Percentiles rank a stretch among this genome's conserved stretches.
Evolutionary conservation across 805 yeast genomes (phyloP).

Genomic region (Wickerhamomyces bisporus): DNA sequence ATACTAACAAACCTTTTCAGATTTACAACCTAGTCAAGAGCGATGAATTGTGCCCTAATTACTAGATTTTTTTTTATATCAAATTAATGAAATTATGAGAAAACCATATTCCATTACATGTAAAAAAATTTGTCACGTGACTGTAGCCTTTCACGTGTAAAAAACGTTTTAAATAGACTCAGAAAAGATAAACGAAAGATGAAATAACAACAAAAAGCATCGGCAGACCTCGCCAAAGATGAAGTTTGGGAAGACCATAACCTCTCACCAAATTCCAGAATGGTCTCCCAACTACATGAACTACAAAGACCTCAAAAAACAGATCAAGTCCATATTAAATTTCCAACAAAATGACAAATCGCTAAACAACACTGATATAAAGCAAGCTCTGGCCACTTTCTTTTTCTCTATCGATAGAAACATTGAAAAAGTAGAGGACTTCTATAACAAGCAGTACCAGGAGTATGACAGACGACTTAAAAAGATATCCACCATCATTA

Average conservation of each 20-base stretch:
- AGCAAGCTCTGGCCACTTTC: conserved; percentile 53
- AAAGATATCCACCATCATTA: conserved; percentile 35
- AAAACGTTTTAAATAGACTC: too few species aligned
- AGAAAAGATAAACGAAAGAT: too few species aligned
- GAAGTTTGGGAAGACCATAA: conserved; percentile 27
- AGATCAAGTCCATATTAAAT: conserved; percentile 58
- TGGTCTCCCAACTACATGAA: conserved; percentile 79
- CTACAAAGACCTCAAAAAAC: conserved; percentile 78
- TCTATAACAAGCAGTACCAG: conserved; percentile 64
- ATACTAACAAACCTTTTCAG: conserved; percentile 20
- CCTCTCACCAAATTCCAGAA: conserved; percentile 88
- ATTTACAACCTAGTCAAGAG: conserved; percentile 52
- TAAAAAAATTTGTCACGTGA: too few species aligned
- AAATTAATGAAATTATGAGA: too few species aligned
- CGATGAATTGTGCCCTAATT: conserved; percentile 64
- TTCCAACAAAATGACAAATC: conserved; percentile 36
- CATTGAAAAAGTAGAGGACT: conserved; percentile 74
- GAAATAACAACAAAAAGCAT: too few species aligned
- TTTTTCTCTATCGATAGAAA: conserved; percentile 76
- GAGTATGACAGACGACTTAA: conserved; percentile 72
- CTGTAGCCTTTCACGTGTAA: too few species aligned
- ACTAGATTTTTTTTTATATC: too few species aligned
- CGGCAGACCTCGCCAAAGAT: background rate
- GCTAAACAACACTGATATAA: conserved; percentile 37
- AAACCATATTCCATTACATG: too few species aligned